Base-by-base conservation (phyloP, 148 eudicot species). In the Camellia lanceoleosa region DNA sequence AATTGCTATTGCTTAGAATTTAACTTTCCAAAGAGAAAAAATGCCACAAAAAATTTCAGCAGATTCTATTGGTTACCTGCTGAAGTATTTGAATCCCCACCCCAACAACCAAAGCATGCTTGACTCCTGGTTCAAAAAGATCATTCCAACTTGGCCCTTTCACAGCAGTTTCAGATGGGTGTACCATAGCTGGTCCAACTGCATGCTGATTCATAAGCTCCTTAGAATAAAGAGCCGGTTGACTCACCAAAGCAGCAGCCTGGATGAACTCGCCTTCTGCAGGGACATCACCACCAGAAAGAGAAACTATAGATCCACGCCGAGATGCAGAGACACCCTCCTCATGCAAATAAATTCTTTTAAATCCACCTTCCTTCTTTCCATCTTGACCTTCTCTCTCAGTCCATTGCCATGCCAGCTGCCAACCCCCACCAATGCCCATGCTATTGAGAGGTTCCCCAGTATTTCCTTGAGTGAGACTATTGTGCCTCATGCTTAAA, bases 351-450 rank as follows among this genome's bases (percentile, higher is more conserved):
- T 85, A 87, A 3, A 87, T 83, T 77, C 89, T 85, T 71, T 81
- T 85, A 67, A 85, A 83, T 18, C 84, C 87, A 12, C 89, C 87
- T 79, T 82, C 87, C 47, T 77, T 83, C 47, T 77, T 83, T 38
- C 85, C 88, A 75, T 79, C 86, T 69, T 78, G 78, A 61, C 86
- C 87, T 78, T 87, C 86, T 68, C 80, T 81, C 78, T 83, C 84
- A 1, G 81, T 65, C 86, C 86, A 87, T 79, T 83, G 65, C 86
- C 86, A 87, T 15, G 89, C 89, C 56, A 87, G 68, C 75, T 85
- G 89, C 89, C 89, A 87, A 52, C 89, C 89, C 73, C 90, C 88
- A 19, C 90, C 90, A 41, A 88, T 88, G 30, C 88, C 88, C 76
- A 78, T 69, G 71, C 86, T 71, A 59, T 63, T 78, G 58, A 59